phyloP scores from a whole-genome alignment of 163 green algal species.

The Prototheca wickerhamii region DNA sequence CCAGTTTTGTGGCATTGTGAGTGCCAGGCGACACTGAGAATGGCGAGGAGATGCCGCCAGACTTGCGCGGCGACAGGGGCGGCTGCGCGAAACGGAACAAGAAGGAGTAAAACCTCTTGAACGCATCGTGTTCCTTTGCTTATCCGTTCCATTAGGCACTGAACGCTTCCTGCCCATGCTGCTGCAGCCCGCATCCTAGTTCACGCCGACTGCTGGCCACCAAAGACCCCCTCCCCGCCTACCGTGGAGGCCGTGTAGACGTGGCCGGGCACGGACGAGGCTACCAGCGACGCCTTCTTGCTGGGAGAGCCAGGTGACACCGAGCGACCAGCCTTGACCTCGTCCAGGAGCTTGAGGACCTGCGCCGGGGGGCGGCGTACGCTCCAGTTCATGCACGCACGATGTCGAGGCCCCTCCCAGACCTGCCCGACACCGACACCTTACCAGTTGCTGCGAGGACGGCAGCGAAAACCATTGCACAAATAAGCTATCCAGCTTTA shows the following conservation, averaged over 20 bases:
- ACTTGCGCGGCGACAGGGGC: slow-evolving; percentile 11
- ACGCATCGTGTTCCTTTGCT: too few relatives aligned
- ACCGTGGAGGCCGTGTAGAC: too few relatives aligned
- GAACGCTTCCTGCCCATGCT: too few relatives aligned
- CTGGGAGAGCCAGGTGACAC: slow-evolving; percentile 1
- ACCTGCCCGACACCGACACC: neutral
- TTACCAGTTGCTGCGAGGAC: slow-evolving; percentile 77
- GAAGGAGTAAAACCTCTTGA: too few relatives aligned
- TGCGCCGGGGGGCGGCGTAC: slow-evolving; percentile 15
- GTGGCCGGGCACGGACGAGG: too few relatives aligned
- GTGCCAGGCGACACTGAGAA: slow-evolving; percentile 5
- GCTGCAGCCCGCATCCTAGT: too few relatives aligned
- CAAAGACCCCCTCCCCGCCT: too few relatives aligned
- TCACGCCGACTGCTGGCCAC: too few relatives aligned
- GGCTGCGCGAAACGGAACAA: slow-evolving; percentile 17
- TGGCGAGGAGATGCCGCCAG: slow-evolving; percentile 25
- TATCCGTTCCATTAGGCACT: too few relatives aligned
- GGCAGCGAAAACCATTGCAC: slow-evolving; percentile 87
- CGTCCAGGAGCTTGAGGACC: slow-evolving; percentile 75
- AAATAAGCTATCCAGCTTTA: slow-evolving; percentile 97
- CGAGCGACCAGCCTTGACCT: slow-evolving; percentile 45
- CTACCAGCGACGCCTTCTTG: neutral
- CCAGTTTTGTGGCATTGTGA: slow-evolving; percentile 3
- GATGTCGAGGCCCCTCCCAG: neutral
- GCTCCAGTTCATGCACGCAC: neutral